These are phyloP conservation scores for Apiospora saccharicola DNA, from an alignment of 2,329 filamentous ascomycete species.

Conservation along the genomic window DNA sequence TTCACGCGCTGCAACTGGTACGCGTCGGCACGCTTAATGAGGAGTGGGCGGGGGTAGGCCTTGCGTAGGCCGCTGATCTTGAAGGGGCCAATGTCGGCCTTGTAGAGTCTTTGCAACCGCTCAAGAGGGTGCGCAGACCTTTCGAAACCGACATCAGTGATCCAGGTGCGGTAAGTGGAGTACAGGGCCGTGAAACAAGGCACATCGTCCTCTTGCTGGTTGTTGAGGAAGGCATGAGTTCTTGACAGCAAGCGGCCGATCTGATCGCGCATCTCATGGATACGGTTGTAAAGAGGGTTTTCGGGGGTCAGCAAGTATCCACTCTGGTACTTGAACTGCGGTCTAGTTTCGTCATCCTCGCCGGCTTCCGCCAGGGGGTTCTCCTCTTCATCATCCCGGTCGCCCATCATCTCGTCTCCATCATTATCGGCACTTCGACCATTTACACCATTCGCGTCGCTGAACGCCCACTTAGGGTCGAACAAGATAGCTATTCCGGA, in stretches of 20 bases:
- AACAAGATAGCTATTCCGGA: conserved; percentile 92
- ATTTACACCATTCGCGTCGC: conserved; percentile 50
- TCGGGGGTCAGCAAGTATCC: conserved; percentile 78
- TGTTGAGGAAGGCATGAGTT: conserved; percentile 83
- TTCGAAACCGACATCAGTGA: conserved; percentile 96
- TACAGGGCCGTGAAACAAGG: conserved; percentile 94
- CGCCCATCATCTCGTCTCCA: conserved; percentile 57
- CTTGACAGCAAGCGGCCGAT: conserved; percentile 82
- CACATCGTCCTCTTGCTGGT: conserved; percentile 93
- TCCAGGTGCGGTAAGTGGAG: conserved; percentile 93
- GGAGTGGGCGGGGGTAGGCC: conserved; percentile 88
- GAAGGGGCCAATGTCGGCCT: conserved; percentile 88
- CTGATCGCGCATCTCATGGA: conserved; percentile 82
- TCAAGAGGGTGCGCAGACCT: conserved; percentile 93
- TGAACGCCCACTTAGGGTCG: conserved; percentile 76
- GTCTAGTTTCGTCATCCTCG: conserved; percentile 83
- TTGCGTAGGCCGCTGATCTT: conserved; percentile 94
- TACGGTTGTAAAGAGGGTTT: conserved; percentile 71
- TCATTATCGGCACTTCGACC: conserved; percentile 51
- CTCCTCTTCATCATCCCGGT: conserved; percentile 61
- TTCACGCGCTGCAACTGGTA: conserved; percentile 95
- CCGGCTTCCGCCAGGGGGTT: conserved; percentile 68
- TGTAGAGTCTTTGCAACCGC: conserved; percentile 82
- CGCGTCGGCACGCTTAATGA: conserved; percentile 90
- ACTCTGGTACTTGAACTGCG: conserved; percentile 86